Conservation (phyloP, 2,329 filamentous ascomycete genomes). For the Colletotrichum magnum region DNA sequence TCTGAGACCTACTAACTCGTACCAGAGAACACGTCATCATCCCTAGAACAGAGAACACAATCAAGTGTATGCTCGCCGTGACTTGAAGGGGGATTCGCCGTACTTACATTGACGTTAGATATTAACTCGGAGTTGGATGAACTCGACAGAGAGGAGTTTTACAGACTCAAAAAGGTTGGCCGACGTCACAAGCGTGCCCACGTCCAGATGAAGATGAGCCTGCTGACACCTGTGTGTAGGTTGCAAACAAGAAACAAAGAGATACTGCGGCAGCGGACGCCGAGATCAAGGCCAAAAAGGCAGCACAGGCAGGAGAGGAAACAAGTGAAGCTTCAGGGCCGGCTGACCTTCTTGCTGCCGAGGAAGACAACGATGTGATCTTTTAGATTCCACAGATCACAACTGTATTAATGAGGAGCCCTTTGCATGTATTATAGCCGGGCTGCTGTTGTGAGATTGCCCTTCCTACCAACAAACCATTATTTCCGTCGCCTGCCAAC, state of each 20-base stretch:
- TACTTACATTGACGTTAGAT: constrained; percentile 64
- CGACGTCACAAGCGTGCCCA: too few relatives aligned
- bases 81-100: neutral
- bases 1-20: constrained; percentile 42
- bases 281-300: constrained; percentile 78
- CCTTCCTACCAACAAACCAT: neutral
- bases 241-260: constrained; percentile 86
- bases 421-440: constrained; percentile 9
- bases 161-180: constrained; percentile 87
- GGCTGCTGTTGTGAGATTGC: neutral
- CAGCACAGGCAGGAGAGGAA: constrained; percentile 52
- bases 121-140: constrained; percentile 99
- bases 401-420: neutral
- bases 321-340: constrained; percentile 58
- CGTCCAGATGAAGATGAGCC: too few relatives aligned
- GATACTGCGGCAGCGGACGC: constrained; percentile 80
- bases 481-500: neutral
- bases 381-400: constrained; percentile 66
- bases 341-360: constrained; percentile 79
- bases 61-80: constrained; percentile 78
- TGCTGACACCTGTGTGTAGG: constrained; percentile 53
- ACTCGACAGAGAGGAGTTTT: constrained; percentile 97
- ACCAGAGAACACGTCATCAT: constrained; percentile 92
- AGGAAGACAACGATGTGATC: constrained; percentile 88
- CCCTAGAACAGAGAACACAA: constrained; percentile 98